These are phyloP conservation scores for Thelephora ganbajun DNA, from an alignment of 768 basidiomycete genomes.

Conservation along the genomic window DNA sequence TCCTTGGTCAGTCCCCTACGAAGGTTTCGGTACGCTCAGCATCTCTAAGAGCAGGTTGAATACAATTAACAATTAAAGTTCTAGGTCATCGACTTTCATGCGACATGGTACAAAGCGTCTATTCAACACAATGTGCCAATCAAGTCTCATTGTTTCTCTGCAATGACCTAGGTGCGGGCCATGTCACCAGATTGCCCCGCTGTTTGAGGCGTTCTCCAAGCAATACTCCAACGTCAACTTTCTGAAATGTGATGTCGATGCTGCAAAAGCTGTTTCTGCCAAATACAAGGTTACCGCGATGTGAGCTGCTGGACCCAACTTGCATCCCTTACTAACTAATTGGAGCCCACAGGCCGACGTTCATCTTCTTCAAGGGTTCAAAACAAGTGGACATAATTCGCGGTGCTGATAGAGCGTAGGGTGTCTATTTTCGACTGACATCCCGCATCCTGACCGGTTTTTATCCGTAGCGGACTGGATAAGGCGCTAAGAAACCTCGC, in stretches of 20 bases:
- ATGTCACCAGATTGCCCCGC: conserved; percentile 72
- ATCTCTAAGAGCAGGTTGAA: not conserved
- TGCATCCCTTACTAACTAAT: not conserved
- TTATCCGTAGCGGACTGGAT: conserved; percentile 39
- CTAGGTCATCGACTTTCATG: conserved; percentile 81
- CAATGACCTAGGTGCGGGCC: conserved; percentile 58
- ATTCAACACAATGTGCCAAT: not conserved
- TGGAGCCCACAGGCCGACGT: conserved; percentile 55
- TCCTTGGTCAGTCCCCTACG: conserved; percentile 42
- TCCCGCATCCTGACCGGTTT: conserved; percentile 1
- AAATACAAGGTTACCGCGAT: conserved; percentile 58
- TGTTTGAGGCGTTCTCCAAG: conserved; percentile 55
- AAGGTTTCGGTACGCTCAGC: conserved; percentile 43
- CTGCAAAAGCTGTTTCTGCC: conserved; percentile 50
- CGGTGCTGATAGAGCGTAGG: conserved; percentile 58
- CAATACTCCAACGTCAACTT: conserved; percentile 64
- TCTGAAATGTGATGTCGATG: conserved; percentile 73
- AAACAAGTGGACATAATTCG: conserved; percentile 57
- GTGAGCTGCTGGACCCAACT: conserved; percentile 23
- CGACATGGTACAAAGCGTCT: conserved; percentile 48
- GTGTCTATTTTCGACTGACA: conserved; percentile 1
- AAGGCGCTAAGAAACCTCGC: conserved; percentile 41
- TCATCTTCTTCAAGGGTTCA: conserved; percentile 58
- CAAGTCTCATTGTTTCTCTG: conserved; percentile 3
- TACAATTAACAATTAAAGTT: not conserved